phyloP scores from a whole-genome alignment of 305 asterid species.

The Fraxinus latifolia region DNA sequence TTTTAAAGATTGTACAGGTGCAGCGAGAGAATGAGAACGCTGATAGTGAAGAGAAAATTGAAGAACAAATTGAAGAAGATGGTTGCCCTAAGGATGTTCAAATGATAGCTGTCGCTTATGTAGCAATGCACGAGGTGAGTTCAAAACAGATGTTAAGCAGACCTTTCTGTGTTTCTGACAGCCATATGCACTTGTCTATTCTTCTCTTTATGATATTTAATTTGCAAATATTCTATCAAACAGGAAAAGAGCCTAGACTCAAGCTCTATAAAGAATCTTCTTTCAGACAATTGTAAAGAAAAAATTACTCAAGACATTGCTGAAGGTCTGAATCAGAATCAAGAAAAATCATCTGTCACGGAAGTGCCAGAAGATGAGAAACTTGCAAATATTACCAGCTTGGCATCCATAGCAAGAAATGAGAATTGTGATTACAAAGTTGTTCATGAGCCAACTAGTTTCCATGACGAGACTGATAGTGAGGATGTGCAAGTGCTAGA shows the following conservation, averaged over 20 bases:
- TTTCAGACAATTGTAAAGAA: slow-evolving; percentile 37
- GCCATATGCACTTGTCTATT: slow-evolving; percentile 6
- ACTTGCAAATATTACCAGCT: slow-evolving; percentile 26
- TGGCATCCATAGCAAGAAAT: slow-evolving; percentile 29
- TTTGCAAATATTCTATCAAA: not conserved
- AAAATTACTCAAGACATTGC: slow-evolving; percentile 19
- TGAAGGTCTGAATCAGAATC: slow-evolving; percentile 24
- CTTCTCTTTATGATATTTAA: slow-evolving; percentile 12
- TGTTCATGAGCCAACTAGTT: slow-evolving; percentile 18
- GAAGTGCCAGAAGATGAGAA: slow-evolving; percentile 29
- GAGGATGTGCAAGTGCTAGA: slow-evolving; percentile 22
- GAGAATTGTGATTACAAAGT: slow-evolving; percentile 16
- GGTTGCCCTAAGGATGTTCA: slow-evolving; percentile 19
- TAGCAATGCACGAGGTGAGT: not conserved
- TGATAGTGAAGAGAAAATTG: slow-evolving; percentile 6
- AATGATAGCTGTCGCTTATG: slow-evolving; percentile 9
- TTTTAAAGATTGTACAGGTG: slow-evolving; percentile 30
- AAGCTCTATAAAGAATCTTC: slow-evolving; percentile 7
- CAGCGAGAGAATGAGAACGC: slow-evolving; percentile 19
- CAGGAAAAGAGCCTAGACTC: not conserved
- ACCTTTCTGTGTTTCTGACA: not conserved
- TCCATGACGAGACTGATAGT: slow-evolving; percentile 23
- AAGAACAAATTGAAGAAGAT: slow-evolving; percentile 26
- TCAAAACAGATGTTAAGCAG: not conserved
- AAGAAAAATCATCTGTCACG: slow-evolving; percentile 24